Evolutionary conservation across 148 eudicot genomes (phyloP).

Genomic region (Agrostemma githago): DNA sequence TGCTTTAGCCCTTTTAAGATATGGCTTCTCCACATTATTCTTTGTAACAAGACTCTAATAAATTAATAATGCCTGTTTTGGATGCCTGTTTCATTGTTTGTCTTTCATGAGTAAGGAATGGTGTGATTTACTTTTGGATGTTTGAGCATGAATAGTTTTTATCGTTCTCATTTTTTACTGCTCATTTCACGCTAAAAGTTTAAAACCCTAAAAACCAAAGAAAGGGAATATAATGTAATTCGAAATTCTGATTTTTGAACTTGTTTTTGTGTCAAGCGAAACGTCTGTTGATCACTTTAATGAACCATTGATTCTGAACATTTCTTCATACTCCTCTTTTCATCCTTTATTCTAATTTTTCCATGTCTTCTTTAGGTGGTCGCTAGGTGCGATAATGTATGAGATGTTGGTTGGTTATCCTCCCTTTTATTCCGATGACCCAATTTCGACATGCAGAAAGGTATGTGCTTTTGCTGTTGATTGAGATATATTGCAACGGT

Average conservation of each 20-base stretch:
- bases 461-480: constrained; percentile 34
- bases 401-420: constrained; percentile 99
- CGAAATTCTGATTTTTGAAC: neutral
- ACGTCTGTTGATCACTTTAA: neutral
- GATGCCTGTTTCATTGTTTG: neutral
- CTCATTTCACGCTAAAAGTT: neutral
- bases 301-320: neutral
- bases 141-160: neutral
- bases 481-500: constrained; percentile 6
- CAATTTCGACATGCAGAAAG: constrained; percentile 90
- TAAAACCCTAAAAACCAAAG: neutral
- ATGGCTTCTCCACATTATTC: neutral
- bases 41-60: neutral
- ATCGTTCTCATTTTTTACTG: neutral
- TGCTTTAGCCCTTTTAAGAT: neutral
- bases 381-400: constrained; percentile 94
- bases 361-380: constrained; percentile 70
- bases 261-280: neutral
- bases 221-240: neutral
- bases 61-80: neutral
- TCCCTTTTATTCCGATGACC: constrained; percentile 93
- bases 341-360: constrained; percentile 6
- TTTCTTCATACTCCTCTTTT: constrained; percentile 7
- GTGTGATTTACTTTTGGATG: neutral
- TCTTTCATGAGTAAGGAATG: neutral